These are phyloP conservation scores for Sporobolomyces pararoseus DNA, from an alignment of 768 basidiomycete genomes.

Conservation along the genomic window DNA sequence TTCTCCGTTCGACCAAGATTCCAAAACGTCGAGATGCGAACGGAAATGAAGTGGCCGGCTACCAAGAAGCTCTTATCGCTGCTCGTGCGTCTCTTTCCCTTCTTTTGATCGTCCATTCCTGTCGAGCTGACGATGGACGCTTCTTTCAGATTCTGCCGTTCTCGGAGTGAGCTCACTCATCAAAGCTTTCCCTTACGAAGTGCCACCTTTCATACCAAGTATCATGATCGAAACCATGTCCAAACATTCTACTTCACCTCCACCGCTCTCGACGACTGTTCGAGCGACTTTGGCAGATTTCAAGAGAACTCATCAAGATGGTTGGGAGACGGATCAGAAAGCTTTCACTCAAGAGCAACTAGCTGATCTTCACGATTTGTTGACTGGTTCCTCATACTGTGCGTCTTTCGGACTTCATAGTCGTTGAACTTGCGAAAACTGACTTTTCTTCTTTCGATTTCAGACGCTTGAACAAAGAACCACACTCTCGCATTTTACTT, in stretches of 20 bases:
- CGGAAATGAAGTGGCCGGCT: slow-evolving; percentile 57
- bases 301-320: slow-evolving; percentile 46
- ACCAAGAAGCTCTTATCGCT: slow-evolving; percentile 67
- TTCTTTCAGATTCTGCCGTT: slow-evolving; percentile 64
- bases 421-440: not conserved
- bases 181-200: slow-evolving; percentile 91
- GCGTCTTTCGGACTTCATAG: not conserved
- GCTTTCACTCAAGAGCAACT: slow-evolving; percentile 82
- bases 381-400: slow-evolving; percentile 36
- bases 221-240: slow-evolving; percentile 72
- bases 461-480: slow-evolving; percentile 11
- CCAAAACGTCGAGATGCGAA: slow-evolving; percentile 55
- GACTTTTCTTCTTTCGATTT: not conserved
- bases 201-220: slow-evolving; percentile 89
- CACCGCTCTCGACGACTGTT: slow-evolving; percentile 50
- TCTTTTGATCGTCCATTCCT: no score
- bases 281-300: slow-evolving; percentile 45
- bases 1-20: slow-evolving; percentile 64
- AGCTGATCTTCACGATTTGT: slow-evolving; percentile 40
- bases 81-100: slow-evolving; percentile 52
- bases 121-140: no score
- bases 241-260: slow-evolving; percentile 79
- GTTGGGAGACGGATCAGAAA: slow-evolving; percentile 76
- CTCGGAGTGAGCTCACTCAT: slow-evolving; percentile 90
- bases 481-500: not conserved